Evolutionary conservation across 495 filamentous ascomycete species (phyloP), one percentile per base, ranked within the genome.

Genomic region (Penicillium canariense): DNA sequence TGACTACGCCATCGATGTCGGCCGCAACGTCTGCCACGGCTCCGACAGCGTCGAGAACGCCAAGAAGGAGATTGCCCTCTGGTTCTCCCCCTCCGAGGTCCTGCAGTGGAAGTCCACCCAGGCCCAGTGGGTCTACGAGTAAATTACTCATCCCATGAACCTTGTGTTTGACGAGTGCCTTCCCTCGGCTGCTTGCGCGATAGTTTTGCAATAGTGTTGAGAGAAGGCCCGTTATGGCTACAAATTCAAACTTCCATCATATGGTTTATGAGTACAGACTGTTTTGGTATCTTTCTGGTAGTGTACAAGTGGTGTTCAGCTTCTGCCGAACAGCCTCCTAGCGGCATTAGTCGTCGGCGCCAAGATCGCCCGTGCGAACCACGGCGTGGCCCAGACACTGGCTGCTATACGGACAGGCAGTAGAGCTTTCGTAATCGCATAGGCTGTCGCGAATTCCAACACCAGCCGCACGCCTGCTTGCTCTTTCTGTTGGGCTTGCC

Each of bases 11-110:
- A 82, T 86, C 50, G 89, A 92, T 68, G 89, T 94, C 67, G 94
- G 94, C 78, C 91, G 94, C 72, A 98, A 98, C 83, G 90, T 98
- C 77, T 97, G 94, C 86, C 94, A 98, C 84, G 94, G 94, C 71
- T 96, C 91, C 76, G 94, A 98, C 85, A 84, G 81, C 77, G 92
- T 97, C 76, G 94, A 97, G 84, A 94, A 80, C 79, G 94, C 94
- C 76, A 85, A 97, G 87, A 97, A 97, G 88, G 94, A 98, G 83
- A 98, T 98, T 71, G 87, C 83, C 62, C 87, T 97, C 68, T 98
- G 94, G 94, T 98, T 98, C 89, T 79, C 84, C 72, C 75, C 85
- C 62, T 84, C 82, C 60, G 94, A 98, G 76, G 65, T 96, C 66
- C 74, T 89, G 74, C 77, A 65, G 72, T 98, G 84, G 80, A 90